A percentile compares a stretch with the other conserved stretches of the same genome.
Evolutionary conservation across 2,329 filamentous ascomycete genomes (phyloP).

Genomic region (Xylariaceae sp.): DNA sequence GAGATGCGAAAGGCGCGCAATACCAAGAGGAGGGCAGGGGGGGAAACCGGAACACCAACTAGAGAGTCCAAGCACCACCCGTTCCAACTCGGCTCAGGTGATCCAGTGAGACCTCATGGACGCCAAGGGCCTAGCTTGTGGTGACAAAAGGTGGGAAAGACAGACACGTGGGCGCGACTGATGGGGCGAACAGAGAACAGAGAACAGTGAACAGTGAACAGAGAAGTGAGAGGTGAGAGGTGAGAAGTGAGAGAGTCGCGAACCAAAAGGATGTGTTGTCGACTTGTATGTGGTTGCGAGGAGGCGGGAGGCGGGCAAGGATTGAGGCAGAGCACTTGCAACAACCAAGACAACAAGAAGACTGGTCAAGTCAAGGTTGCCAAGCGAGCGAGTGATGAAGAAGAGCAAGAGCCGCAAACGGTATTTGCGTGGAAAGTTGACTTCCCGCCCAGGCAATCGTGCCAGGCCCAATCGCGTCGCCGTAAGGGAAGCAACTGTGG

Average conservation of each 20-base stretch:
- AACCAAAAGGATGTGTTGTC: neutral
- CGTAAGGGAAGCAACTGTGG: neutral
- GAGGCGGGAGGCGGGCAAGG: neutral
- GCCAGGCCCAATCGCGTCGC: neutral
- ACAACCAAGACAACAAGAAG: neutral
- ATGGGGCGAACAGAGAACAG: neutral
- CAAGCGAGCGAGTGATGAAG: neutral
- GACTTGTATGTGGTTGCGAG: neutral
- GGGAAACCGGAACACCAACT: neutral
- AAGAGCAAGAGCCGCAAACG: neutral
- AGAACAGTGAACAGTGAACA: too few species aligned
- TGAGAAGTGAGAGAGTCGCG: too few species aligned
- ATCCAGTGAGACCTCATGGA: slow-evolving; percentile 48
- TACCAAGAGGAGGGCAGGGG: neutral
- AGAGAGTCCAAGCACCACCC: slow-evolving; percentile 65
- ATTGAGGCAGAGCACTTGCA: neutral
- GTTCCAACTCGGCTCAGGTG: slow-evolving; percentile 69
- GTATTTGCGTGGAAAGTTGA: neutral
- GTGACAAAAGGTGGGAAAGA: neutral
- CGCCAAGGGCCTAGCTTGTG: neutral
- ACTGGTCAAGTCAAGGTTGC: neutral
- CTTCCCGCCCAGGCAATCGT: neutral
- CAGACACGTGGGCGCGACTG: neutral
- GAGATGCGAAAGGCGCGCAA: neutral
- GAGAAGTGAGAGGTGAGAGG: too few species aligned